phyloP scores from a whole-genome alignment of 345 rosid species.

The Brassica juncea region DNA sequence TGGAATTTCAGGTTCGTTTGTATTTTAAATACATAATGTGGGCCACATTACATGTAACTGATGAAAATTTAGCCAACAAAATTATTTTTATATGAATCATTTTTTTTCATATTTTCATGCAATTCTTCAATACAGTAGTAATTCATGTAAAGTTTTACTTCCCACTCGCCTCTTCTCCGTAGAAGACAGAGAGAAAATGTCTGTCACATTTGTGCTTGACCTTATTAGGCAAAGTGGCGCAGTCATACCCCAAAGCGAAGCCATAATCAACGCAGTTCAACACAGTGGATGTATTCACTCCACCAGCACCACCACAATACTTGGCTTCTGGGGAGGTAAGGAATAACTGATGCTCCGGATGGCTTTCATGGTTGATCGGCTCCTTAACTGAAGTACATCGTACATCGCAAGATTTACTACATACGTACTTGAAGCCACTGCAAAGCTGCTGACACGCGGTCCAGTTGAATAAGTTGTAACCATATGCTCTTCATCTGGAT shows the following conservation, averaged over 20 bases:
- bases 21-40: no score
- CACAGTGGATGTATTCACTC: neutral
- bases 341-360: neutral
- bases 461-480: neutral
- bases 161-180: constrained; percentile 6
- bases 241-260: constrained; percentile 16
- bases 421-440: constrained; percentile 23
- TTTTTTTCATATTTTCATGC: no score
- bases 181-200: constrained; percentile 11
- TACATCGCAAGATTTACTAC: constrained; percentile 19
- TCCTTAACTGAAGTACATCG: constrained; percentile 1
- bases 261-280: constrained; percentile 10
- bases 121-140: no score
- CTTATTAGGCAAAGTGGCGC: constrained; percentile 13
- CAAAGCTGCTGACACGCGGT: constrained; percentile 2
- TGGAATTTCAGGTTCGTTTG: no score
- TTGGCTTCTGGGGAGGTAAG: constrained; percentile 4
- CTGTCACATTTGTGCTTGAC: constrained; percentile 12
- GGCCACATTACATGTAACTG: no score
- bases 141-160: neutral
- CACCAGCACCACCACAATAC: constrained; percentile 1
- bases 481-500: neutral
- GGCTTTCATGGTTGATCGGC: constrained; percentile 6
- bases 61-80: no score
- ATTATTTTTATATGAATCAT: no score